A percentile compares a stretch with the other conserved stretches of the same genome.
phyloP scores from a whole-genome alignment of 2,329 filamentous ascomycete genomes.

The Rugonectria rugulosa region DNA sequence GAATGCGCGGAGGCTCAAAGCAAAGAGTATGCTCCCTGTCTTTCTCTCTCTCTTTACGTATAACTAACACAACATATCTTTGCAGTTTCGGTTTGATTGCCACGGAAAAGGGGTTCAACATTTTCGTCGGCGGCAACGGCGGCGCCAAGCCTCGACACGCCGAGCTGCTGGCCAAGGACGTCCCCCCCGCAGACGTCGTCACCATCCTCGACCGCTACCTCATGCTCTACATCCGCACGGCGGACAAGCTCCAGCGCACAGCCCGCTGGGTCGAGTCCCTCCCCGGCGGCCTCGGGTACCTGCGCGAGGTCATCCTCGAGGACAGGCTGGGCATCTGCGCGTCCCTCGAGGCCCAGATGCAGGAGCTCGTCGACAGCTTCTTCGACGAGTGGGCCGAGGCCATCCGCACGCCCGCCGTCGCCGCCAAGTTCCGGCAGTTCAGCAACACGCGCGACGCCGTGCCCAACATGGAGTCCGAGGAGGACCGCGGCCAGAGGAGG shows the following conservation, averaged over 20 bases:
- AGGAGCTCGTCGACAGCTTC: conserved; percentile 81
- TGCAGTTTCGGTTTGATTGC: conserved; percentile 85
- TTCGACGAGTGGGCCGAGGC: conserved; percentile 94
- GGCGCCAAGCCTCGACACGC: conserved; percentile 85
- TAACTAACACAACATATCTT: conserved; percentile 17
- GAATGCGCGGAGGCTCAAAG: conserved; percentile 93
- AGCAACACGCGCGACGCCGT: conserved; percentile 79
- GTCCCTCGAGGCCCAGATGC: conserved; percentile 87
- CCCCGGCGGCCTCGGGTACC: conserved; percentile 83
- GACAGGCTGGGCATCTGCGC: conserved; percentile 88
- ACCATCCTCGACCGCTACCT: conserved; percentile 88
- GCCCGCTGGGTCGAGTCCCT: conserved; percentile 87
- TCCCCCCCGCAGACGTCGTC: conserved; percentile 81
- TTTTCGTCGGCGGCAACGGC: conserved; percentile 90
- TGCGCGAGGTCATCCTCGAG: conserved; percentile 81
- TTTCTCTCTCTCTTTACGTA: not conserved
- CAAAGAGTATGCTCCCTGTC: conserved; percentile 71
- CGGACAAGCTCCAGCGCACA: conserved; percentile 88
- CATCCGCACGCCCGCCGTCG: conserved; percentile 71
- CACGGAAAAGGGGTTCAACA: conserved; percentile 92
- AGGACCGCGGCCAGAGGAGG: conserved; percentile 75
- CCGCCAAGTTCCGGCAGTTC: conserved; percentile 80
- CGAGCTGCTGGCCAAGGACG: conserved; percentile 85
- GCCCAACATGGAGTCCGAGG: conserved; percentile 73
- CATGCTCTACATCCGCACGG: conserved; percentile 93